Conservation (phyloP, 2,329 filamentous ascomycete genomes). For the Exophiala lecanii-corni region DNA sequence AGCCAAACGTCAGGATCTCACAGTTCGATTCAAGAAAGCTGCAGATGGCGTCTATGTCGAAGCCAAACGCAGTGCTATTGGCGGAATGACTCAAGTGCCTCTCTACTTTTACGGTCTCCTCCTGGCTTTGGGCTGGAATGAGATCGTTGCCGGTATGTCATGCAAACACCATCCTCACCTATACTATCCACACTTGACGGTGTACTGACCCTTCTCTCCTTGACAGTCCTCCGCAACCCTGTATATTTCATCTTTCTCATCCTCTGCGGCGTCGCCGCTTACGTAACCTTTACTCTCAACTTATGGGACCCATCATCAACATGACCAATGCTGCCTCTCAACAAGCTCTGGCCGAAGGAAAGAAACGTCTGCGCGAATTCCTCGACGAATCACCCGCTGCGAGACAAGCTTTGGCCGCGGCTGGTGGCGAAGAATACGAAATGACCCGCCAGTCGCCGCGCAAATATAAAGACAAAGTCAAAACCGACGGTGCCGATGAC, state of each 20-base stretch:
- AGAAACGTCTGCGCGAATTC: constrained; percentile 85
- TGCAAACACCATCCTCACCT: too few relatives aligned
- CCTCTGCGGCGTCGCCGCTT: constrained; percentile 69
- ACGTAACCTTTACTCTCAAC: constrained; percentile 89
- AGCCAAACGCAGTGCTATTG: constrained; percentile 93
- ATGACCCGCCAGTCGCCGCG: constrained; percentile 42
- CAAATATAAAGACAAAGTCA: constrained; percentile 8
- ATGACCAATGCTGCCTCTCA: constrained; percentile 85
- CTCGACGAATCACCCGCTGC: constrained; percentile 82
- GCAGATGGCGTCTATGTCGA: constrained; percentile 97
- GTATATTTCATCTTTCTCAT: constrained; percentile 87
- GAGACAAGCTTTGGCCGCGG: constrained; percentile 69
- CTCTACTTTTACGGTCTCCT: constrained; percentile 90
- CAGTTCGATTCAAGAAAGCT: constrained; percentile 95
- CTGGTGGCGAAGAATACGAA: constrained; percentile 53
- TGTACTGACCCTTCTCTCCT: too few relatives aligned
- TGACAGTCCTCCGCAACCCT: constrained; percentile 81
- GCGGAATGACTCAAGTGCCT: constrained; percentile 88
- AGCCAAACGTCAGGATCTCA: constrained; percentile 82
- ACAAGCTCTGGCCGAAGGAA: constrained; percentile 86
- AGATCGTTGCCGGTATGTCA: constrained; percentile 86
- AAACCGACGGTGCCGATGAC: constrained; percentile 19
- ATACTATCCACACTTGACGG: too few relatives aligned
- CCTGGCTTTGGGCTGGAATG: constrained; percentile 95
- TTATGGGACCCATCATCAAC: constrained; percentile 89